These are phyloP conservation scores for Flaveria ramosissima DNA, from an alignment of 129 eudicot species.

Conservation along the genomic window DNA sequence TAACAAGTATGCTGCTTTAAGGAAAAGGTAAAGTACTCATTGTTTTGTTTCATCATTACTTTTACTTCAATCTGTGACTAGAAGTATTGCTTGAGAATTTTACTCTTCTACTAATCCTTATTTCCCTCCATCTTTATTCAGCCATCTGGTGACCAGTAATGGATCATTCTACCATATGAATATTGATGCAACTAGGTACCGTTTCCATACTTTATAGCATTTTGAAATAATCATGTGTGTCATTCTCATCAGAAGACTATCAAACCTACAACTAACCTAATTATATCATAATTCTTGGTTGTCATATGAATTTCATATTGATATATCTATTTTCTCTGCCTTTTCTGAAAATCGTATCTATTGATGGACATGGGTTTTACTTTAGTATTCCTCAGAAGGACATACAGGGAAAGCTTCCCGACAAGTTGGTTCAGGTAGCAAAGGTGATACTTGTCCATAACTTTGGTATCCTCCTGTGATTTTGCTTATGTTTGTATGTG, in stretches of 20 bases:
- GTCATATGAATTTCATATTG: background rate
- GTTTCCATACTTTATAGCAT: conserved; percentile 13
- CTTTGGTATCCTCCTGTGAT: conserved; percentile 11
- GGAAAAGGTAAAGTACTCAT: conserved; percentile 67
- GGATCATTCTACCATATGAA: too few species aligned
- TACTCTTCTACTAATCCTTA: background rate
- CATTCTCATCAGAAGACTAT: background rate
- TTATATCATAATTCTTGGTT: conserved; percentile 4
- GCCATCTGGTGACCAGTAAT: too few species aligned
- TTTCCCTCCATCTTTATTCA: too few species aligned
- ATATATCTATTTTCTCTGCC: background rate
- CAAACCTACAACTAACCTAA: background rate
- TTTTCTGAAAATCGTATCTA: conserved; percentile 79
- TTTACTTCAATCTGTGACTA: background rate
- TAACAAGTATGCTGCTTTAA: conserved; percentile 72
- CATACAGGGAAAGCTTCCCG: conserved; percentile 85
- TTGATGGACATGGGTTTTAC: conserved; percentile 94
- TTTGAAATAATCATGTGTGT: background rate
- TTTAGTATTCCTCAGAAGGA: conserved; percentile 90
- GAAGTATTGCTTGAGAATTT: background rate
- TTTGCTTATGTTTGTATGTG: conserved; percentile 27
- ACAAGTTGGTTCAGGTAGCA: conserved; percentile 90
- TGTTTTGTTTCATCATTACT: background rate
- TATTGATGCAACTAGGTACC: conserved; percentile 91
- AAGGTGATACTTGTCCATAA: conserved; percentile 22